Base-by-base conservation (phyloP, 2,329 filamentous ascomycete genomes). In the Colletotrichum magnum region DNA sequence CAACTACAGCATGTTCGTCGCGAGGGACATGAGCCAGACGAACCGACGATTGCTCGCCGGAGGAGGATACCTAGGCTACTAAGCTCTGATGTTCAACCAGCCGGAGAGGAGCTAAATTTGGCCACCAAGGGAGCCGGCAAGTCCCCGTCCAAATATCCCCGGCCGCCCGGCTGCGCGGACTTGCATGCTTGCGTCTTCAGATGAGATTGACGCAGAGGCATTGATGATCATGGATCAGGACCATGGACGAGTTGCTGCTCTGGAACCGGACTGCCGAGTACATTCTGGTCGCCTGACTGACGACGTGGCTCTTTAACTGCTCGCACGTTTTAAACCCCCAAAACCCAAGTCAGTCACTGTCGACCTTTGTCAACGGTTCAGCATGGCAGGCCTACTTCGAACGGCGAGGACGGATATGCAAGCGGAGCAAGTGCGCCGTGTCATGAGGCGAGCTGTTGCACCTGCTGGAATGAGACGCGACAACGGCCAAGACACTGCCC, bases 201-300 rank as follows among this genome's bases (percentile, higher is more conserved):
- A 61, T 51, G 62, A 66, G 62, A 69, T 69, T 66, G 26, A 45
- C 67, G 51, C 67, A 69, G 50, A 62, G 67, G 51, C 67, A 60
- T 45, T 56, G 56, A 13, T 26, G 66, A 66, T 69, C 56, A 57
- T 60, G 62, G 56, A 66, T 57, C 62, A 66, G 45, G 51, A 57
- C 12, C 15, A 48, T 48, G 32, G 36, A 15, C 36, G 16, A 45
- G 24, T 50, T 15, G 3, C 28, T 28, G 39, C 32, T 51, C 51
- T 39, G 26, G 47, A 68, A 36, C 32, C 13, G 21, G 53, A 24
- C 28, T 65, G 65, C 32, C 26, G 50, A 36, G 36, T 39, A 24
- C 21, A 28, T 47, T 32, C n/a, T 32, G 26, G 24, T 61, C 13
- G 41, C 13, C 41, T 10, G 13, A 43, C 41, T 43, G 41, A 15